Percentiles rank a stretch among this genome's conserved stretches.
These are phyloP conservation scores for Seminavis robusta DNA, from an alignment of 108 stramenopile species.

Conservation along the genomic window DNA sequence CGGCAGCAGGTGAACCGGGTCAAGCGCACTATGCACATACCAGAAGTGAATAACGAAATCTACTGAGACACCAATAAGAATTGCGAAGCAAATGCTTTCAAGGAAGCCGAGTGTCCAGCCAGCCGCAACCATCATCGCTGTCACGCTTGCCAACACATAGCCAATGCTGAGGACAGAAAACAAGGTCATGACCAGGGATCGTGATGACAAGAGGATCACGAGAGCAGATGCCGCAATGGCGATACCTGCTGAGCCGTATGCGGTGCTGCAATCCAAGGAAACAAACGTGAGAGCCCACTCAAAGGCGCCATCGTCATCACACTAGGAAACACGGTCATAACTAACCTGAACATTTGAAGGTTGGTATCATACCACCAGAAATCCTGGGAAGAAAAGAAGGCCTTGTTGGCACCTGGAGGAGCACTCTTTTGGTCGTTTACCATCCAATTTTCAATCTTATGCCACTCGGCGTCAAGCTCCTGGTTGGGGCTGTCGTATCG, in stretches of 20 bases:
- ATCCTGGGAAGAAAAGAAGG: constrained; percentile 19
- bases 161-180: constrained; percentile 37
- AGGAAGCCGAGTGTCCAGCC: constrained; percentile 63
- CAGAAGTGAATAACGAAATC: constrained; percentile 67
- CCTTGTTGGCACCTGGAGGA: constrained; percentile 20
- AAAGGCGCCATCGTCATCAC: no score
- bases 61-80: constrained; percentile 51
- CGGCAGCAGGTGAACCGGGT: no score
- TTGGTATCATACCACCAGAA: constrained; percentile 65
- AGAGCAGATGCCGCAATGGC: constrained; percentile 33
- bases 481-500: constrained; percentile 29
- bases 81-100: constrained; percentile 52
- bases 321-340: no score
- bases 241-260: constrained; percentile 30
- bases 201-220: constrained; percentile 39
- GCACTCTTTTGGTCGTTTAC: constrained; percentile 13
- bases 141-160: constrained; percentile 44
- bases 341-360: constrained; percentile 26
- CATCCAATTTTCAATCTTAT: constrained; percentile 37
- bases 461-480: constrained; percentile 37
- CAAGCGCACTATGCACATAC: no score
- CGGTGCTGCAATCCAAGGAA: no score
- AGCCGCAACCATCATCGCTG: constrained; percentile 38
- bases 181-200: constrained; percentile 40
- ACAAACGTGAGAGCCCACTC: no score